Evolutionary conservation across 768 basidiomycete species (phyloP).

Genomic region (Amyloporia xantha): DNA sequence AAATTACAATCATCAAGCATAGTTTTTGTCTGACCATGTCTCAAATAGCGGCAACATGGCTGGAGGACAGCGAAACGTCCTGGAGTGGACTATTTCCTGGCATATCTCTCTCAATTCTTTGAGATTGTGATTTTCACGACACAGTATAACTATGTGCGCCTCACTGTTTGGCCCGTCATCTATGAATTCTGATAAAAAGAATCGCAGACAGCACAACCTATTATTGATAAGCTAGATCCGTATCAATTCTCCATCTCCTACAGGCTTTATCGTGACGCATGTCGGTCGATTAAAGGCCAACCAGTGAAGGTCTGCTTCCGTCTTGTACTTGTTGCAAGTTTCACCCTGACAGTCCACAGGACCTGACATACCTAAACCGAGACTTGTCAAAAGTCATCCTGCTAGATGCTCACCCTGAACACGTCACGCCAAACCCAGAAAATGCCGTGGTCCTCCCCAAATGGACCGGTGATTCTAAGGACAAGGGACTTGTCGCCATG

Average conservation of each 20-base stretch:
- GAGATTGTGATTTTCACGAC: conserved; percentile 95
- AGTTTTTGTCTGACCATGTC: not conserved
- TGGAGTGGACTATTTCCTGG: conserved; percentile 97
- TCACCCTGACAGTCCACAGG: conserved; percentile 36
- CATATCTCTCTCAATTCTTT: conserved; percentile 95
- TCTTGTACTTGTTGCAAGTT: not conserved
- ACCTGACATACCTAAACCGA: conserved; percentile 91
- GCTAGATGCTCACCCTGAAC: conserved; percentile 80
- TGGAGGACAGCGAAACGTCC: conserved; percentile 98
- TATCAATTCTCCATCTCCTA: conserved; percentile 87
- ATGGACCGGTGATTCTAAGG: conserved; percentile 79
- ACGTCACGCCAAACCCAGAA: conserved; percentile 74
- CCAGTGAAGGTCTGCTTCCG: conserved; percentile 67
- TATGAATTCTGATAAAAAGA: not conserved
- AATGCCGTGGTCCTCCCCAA: conserved; percentile 79
- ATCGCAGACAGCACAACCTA: conserved; percentile 75
- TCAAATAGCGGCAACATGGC: conserved; percentile 81
- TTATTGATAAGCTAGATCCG: conserved; percentile 91
- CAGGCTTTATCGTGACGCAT: conserved; percentile 89
- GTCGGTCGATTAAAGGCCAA: conserved; percentile 73
- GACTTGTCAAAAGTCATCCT: conserved; percentile 85
- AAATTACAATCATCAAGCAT: not conserved
- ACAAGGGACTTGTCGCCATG: conserved; percentile 78
- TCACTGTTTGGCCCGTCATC: not conserved
- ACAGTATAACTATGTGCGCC: conserved; percentile 82